These are phyloP conservation scores for Senna tora DNA, from an alignment of 306 rosid species.

Conservation along the genomic window DNA sequence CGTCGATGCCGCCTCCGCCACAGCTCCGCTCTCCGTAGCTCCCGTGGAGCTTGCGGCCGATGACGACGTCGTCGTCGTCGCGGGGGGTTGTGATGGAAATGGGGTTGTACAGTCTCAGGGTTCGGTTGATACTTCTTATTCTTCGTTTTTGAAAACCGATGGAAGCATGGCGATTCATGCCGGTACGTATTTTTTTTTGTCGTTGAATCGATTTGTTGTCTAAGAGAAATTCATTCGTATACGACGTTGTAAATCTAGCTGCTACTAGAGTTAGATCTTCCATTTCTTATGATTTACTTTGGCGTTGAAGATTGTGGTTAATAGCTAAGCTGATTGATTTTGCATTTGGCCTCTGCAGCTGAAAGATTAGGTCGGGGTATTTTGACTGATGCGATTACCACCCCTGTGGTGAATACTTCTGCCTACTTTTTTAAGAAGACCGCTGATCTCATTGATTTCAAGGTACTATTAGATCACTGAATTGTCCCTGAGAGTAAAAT, in stretches of 20 bases:
- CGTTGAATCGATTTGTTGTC: not conserved
- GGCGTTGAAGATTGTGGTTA: conserved; percentile 8
- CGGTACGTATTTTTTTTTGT: conserved; percentile 48
- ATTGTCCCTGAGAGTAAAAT: not conserved
- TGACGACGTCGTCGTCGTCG: conserved; percentile 53
- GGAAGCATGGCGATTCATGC: conserved; percentile 81
- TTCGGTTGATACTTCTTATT: conserved; percentile 45
- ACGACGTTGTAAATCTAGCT: not conserved
- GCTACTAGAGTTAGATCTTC: conserved; percentile 7
- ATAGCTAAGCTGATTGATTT: conserved; percentile 33
- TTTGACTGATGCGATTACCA: conserved; percentile 85
- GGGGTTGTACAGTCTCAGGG: conserved; percentile 50
- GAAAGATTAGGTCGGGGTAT: conserved; percentile 91
- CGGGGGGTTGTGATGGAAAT: conserved; percentile 44
- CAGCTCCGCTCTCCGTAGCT: conserved; percentile 43
- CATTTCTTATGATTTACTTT: not conserved
- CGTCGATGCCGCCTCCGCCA: conserved; percentile 56
- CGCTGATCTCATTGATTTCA: conserved; percentile 82
- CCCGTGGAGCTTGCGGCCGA: conserved; percentile 47
- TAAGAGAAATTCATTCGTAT: not conserved
- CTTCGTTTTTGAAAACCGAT: conserved; percentile 69
- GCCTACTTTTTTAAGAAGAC: conserved; percentile 81
- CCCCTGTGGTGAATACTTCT: conserved; percentile 91
- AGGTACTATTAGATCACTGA: conserved; percentile 49
- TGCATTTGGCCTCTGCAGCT: conserved; percentile 48